Conservation (phyloP, 768 basidiomycete species). For the Mycena maculata region DNA sequence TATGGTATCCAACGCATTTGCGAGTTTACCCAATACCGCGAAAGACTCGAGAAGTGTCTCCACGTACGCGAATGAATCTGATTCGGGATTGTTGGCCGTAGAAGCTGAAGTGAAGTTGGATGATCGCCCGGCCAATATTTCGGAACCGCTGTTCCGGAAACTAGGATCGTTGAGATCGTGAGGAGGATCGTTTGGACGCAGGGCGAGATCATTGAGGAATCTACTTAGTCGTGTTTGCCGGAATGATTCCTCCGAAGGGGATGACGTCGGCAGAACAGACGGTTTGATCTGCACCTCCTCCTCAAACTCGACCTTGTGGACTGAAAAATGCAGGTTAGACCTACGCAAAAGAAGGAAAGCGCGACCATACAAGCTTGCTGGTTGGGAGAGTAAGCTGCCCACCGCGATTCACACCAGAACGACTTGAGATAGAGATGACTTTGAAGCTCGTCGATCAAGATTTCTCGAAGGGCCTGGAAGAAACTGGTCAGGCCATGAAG, state of each 20-base stretch:
- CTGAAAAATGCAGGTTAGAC: conserved; percentile 49
- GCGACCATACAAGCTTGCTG: conserved; percentile 77
- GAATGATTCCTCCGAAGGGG: conserved; percentile 53
- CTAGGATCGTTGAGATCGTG: conserved; percentile 66
- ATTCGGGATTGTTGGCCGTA: conserved; percentile 77
- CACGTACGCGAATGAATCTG: conserved; percentile 93
- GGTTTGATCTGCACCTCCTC: conserved; percentile 51
- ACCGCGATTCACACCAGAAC: conserved; percentile 95
- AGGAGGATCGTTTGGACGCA: conserved; percentile 84
- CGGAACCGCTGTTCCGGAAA: conserved; percentile 39
- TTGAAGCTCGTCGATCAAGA: conserved; percentile 94
- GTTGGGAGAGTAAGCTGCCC: conserved; percentile 85
- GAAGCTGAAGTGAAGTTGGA: conserved; percentile 34
- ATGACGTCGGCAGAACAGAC: conserved; percentile 45
- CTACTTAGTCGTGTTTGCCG: conserved; percentile 65
- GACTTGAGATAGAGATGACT: conserved; percentile 97
- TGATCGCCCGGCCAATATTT: conserved; percentile 23
- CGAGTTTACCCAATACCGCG: conserved; percentile 89
- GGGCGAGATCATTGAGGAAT: conserved; percentile 72
- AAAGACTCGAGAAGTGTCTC: conserved; percentile 95
- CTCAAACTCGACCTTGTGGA: conserved; percentile 75
- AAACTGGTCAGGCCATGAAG: conserved; percentile 8
- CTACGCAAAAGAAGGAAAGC: background rate
- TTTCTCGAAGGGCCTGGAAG: conserved; percentile 86
- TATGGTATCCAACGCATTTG: conserved; percentile 83